A percentile compares a stretch with the other conserved stretches of the same genome.
Conservation (phyloP, 139 green algal genomes). For the Tetradesmus lagerheimii region DNA sequence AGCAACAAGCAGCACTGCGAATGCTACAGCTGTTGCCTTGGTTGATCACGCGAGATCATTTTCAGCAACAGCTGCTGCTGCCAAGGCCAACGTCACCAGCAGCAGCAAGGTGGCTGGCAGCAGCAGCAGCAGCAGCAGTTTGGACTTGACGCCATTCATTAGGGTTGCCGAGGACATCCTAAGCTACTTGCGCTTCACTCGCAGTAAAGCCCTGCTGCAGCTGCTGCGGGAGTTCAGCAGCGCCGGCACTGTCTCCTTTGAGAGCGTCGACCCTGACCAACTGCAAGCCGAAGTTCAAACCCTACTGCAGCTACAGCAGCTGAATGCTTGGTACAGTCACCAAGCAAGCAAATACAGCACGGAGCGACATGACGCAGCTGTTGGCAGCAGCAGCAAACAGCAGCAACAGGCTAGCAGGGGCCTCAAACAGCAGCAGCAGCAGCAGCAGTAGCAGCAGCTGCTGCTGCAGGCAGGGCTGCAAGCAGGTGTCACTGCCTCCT, state of each 20-base stretch:
- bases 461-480: background rate
- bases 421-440: background rate
- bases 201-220: background rate
- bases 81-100: background rate
- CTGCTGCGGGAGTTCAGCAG: constrained; percentile 16
- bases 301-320: background rate
- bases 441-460: background rate
- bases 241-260: background rate
- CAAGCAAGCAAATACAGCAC: background rate
- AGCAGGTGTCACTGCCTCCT: background rate
- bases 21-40: background rate
- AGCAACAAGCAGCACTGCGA: background rate
- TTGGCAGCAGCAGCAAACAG: background rate
- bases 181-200: background rate
- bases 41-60: background rate
- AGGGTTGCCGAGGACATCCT: background rate
- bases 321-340: background rate
- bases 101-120: background rate
- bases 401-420: background rate
- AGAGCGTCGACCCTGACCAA: background rate
- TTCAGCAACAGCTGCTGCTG: background rate
- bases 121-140: constrained; percentile 4
- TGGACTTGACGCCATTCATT: background rate
- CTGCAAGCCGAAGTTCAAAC: background rate
- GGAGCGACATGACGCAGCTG: background rate